These are phyloP conservation scores for Dipodascus albidus DNA, from an alignment of 805 yeast species.

Conservation along the genomic window DNA sequence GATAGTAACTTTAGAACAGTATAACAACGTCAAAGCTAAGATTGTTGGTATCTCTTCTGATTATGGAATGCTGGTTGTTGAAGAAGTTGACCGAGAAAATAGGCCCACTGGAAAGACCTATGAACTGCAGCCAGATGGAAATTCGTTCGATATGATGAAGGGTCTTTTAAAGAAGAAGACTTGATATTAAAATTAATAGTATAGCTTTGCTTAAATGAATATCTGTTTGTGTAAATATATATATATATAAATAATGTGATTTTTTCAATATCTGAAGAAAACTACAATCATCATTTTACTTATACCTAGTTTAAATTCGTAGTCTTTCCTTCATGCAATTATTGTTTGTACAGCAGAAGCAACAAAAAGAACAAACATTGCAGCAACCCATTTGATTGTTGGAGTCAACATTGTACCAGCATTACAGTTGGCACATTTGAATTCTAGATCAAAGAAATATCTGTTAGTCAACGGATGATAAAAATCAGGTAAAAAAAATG, in stretches of 20 bases:
- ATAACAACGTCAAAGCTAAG: constrained; percentile 41
- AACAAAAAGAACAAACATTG: constrained; percentile 9
- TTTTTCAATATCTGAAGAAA: not conserved
- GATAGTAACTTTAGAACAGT: constrained; percentile 53
- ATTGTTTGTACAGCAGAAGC: constrained; percentile 4
- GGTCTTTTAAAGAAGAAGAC: constrained; percentile 66
- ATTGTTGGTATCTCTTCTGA: constrained; percentile 76
- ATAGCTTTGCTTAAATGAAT: not conserved
- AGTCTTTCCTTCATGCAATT: not conserved
- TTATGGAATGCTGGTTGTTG: constrained; percentile 73
- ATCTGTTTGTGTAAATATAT: not conserved
- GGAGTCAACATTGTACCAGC: constrained; percentile 9
- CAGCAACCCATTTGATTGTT: constrained; percentile 12
- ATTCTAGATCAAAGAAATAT: not conserved
- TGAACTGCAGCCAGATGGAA: constrained; percentile 92
- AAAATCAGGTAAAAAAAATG: too few relatives aligned
- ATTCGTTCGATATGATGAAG: constrained; percentile 88
- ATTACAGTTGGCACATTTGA: constrained; percentile 12
- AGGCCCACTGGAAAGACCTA: constrained; percentile 41
- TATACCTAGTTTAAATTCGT: too few relatives aligned
- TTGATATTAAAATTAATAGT: not conserved
- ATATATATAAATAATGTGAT: not conserved
- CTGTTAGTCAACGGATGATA: too few relatives aligned
- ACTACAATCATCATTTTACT: too few relatives aligned
- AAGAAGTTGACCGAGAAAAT: constrained; percentile 42